These are phyloP conservation scores for Erucastrum elatum DNA, from an alignment of 345 rosid genomes.

Conservation along the genomic window DNA sequence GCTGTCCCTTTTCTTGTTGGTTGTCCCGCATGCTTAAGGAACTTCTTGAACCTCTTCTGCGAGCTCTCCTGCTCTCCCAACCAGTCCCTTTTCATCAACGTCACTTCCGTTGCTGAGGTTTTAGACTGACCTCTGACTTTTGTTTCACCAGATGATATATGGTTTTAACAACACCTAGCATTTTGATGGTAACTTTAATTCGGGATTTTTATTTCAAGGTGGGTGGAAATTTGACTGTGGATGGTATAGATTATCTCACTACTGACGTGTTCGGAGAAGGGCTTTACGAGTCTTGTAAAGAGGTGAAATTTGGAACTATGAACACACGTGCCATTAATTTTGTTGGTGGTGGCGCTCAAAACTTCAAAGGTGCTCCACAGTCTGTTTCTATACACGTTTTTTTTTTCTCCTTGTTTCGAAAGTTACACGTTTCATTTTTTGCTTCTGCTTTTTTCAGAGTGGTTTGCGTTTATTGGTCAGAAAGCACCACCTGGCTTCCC, in stretches of 20 bases:
- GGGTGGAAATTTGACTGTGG: conserved; percentile 79
- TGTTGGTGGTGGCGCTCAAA: conserved; percentile 90
- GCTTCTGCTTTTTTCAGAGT: conserved; percentile 53
- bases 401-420: conserved; percentile 17
- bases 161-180: conserved; percentile 16
- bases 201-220: conserved; percentile 47
- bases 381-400: neutral
- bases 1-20: conserved; percentile 96
- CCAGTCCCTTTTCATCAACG: conserved; percentile 90
- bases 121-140: conserved; percentile 20
- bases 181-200: conserved; percentile 5
- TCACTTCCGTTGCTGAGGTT: conserved; percentile 83
- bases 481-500: conserved; percentile 70
- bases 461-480: conserved; percentile 91
- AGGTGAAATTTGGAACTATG: conserved; percentile 97
- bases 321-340: conserved; percentile 87
- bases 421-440: conserved; percentile 26
- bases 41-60: conserved; percentile 90
- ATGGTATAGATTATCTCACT: conserved; percentile 73
- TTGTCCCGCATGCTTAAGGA: conserved; percentile 98
- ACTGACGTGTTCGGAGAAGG: conserved; percentile 81
- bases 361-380: conserved; percentile 57
- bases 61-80: conserved; percentile 92
- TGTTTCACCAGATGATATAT: conserved; percentile 11
- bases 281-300: conserved; percentile 87